Percentiles rank a stretch among this genome's conserved stretches.
Conservation (phyloP, 495 filamentous ascomycete species). For the Lophiotrema nucula region DNA sequence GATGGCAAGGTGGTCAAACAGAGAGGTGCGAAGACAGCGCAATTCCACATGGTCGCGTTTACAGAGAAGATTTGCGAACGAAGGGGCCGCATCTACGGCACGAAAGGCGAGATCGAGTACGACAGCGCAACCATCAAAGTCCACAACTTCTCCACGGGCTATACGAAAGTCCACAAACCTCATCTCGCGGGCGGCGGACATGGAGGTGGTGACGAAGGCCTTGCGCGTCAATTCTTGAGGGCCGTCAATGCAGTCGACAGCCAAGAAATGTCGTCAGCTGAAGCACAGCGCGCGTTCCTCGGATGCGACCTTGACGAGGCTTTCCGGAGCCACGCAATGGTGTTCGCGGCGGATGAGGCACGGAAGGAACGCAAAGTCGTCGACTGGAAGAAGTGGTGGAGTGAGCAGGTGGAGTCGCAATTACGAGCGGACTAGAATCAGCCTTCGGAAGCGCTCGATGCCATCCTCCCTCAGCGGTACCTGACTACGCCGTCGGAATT, state of each 20-base stretch:
- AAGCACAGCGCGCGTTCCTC: constrained; percentile 72
- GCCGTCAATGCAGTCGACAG: constrained; percentile 81
- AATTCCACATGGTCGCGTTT: constrained; percentile 90
- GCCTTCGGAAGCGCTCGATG: constrained; percentile 64
- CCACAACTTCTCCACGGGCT: constrained; percentile 60
- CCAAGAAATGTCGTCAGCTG: constrained; percentile 60
- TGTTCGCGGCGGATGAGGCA: constrained; percentile 92
- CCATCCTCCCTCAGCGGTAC: constrained; percentile 77
- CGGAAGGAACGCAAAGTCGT: constrained; percentile 66
- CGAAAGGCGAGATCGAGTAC: constrained; percentile 79
- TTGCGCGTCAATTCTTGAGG: constrained; percentile 73
- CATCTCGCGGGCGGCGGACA: constrained; percentile 59
- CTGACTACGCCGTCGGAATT: constrained; percentile 49
- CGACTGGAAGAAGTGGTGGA: constrained; percentile 79
- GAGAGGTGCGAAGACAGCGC: constrained; percentile 76
- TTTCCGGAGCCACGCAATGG: constrained; percentile 84
- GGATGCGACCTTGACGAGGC: constrained; percentile 82
- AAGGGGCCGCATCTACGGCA: constrained; percentile 79
- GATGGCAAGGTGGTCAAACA: constrained; percentile 33
- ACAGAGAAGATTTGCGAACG: constrained; percentile 84
- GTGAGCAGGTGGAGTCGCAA: constrained; percentile 29
- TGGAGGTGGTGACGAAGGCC: constrained; percentile 84
- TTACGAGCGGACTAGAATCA: too few relatives aligned
- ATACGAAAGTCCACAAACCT: constrained; percentile 54
- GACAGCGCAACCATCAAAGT: constrained; percentile 65